These are phyloP conservation scores for Hortaea sp. DNA, from an alignment of 2,329 filamentous ascomycete species.

Conservation along the genomic window DNA sequence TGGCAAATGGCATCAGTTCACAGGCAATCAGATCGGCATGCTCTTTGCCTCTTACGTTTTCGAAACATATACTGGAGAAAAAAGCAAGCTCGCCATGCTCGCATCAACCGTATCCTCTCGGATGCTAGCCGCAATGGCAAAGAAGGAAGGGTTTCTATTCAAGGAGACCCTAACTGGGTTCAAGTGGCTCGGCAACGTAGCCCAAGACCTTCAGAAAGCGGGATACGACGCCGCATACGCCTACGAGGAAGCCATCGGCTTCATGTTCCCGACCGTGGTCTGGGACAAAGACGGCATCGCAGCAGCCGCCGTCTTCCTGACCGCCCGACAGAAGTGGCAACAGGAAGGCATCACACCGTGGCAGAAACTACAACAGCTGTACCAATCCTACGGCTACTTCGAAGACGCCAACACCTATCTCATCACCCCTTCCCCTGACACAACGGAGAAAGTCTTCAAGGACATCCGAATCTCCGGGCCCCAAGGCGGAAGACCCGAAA, in stretches of 20 bases:
- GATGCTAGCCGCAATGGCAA: slow-evolving; percentile 51
- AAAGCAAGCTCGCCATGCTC: slow-evolving; percentile 42
- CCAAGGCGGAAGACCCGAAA: slow-evolving; percentile 11
- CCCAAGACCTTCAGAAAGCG: slow-evolving; percentile 39
- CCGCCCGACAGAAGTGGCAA: slow-evolving; percentile 43
- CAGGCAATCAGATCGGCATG: slow-evolving; percentile 55
- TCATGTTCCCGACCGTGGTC: slow-evolving; percentile 54
- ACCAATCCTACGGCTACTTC: slow-evolving; percentile 44
- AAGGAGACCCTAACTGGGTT: slow-evolving; percentile 56
- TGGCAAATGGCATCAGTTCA: slow-evolving; percentile 50
- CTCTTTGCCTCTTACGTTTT: slow-evolving; percentile 49
- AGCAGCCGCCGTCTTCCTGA: slow-evolving; percentile 50
- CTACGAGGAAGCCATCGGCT: slow-evolving; percentile 57
- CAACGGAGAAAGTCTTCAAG: slow-evolving; percentile 45
- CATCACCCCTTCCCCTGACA: slow-evolving; percentile 44
- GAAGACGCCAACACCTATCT: slow-evolving; percentile 56
- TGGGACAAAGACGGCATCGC: slow-evolving; percentile 57
- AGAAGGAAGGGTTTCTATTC: slow-evolving; percentile 46
- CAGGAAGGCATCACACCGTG: slow-evolving; percentile 46
- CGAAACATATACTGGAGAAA: slow-evolving; percentile 34
- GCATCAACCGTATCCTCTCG: slow-evolving; percentile 54
- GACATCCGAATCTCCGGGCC: slow-evolving; percentile 37
- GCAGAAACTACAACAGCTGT: slow-evolving; percentile 23
- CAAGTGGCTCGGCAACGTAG: slow-evolving; percentile 57
- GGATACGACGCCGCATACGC: slow-evolving; percentile 47